Conservation (phyloP, 139 green algal species). For the Dunaliella primolecta region DNA sequence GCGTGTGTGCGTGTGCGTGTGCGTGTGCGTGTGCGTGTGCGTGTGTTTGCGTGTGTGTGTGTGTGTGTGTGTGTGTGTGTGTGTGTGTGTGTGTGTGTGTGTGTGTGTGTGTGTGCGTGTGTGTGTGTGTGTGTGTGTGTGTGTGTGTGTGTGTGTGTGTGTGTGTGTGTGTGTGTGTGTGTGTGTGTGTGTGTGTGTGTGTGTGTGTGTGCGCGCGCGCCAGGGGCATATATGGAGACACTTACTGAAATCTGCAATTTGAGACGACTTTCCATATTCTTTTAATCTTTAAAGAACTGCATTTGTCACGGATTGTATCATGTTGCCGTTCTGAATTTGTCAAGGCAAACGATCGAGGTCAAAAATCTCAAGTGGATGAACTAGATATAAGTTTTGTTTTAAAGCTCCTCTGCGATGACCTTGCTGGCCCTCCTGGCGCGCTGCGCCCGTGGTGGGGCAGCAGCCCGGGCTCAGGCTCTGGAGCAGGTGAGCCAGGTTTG, state of each 20-base stretch:
- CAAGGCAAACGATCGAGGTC: too few relatives aligned
- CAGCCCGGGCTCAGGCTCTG: neutral
- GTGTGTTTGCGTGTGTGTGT: neutral
- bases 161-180: neutral
- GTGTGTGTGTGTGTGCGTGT: neutral
- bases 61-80: neutral
- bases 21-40: neutral
- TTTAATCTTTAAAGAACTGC: too few relatives aligned
- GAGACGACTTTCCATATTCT: too few relatives aligned
- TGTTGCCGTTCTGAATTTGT: too few relatives aligned
- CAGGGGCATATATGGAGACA: too few relatives aligned
- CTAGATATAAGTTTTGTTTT: too few relatives aligned
- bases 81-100: neutral
- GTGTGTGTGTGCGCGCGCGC: neutral
- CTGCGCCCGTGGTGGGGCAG: neutral
- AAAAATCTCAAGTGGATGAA: too few relatives aligned
- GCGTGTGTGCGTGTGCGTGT: neutral
- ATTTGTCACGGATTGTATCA: too few relatives aligned
- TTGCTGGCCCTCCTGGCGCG: neutral
- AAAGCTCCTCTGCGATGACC: too few relatives aligned
- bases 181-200: neutral
- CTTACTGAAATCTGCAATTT: too few relatives aligned
- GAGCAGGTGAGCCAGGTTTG: constrained; percentile 7
- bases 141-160: neutral
- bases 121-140: neutral